Conservation (phyloP, 177 flowering plant species). For the Vitis hybrid region DNA sequence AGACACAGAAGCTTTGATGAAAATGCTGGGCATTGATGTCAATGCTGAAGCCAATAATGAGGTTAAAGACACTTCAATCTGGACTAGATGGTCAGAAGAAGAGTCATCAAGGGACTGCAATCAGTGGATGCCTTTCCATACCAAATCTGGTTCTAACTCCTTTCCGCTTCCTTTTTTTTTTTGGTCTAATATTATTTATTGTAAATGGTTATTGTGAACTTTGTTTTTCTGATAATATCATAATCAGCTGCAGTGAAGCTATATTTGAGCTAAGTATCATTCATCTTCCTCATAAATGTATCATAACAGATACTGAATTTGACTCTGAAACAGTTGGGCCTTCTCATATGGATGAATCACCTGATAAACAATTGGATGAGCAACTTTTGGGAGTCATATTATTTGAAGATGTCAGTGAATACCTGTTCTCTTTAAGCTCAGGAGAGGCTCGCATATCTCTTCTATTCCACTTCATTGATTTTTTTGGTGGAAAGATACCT, state of each 20-base stretch:
- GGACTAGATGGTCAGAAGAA: slow-evolving; percentile 87
- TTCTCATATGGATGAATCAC: slow-evolving; percentile 25
- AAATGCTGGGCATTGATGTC: slow-evolving; percentile 72
- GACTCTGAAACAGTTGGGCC: slow-evolving; percentile 21
- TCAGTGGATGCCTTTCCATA: slow-evolving; percentile 91
- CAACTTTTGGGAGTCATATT: slow-evolving; percentile 58
- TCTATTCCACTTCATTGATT: slow-evolving; percentile 71
- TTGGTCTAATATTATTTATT: neutral
- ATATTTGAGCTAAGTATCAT: neutral
- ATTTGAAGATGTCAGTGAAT: slow-evolving; percentile 85
- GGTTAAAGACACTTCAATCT: slow-evolving; percentile 62
- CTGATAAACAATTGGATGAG: slow-evolving; percentile 60
- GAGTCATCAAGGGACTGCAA: slow-evolving; percentile 61
- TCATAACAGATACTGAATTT: neutral
- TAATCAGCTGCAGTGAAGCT: neutral
- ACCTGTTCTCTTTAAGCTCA: slow-evolving; percentile 72
- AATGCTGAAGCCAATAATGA: slow-evolving; percentile 58
- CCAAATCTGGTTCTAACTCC: slow-evolving; percentile 45
- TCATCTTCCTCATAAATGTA: neutral
- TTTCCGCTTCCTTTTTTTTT: slow-evolving; percentile 12
- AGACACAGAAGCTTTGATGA: slow-evolving; percentile 72
- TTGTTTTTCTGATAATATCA: neutral
- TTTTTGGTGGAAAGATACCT: slow-evolving; percentile 75
- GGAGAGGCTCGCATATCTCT: slow-evolving; percentile 71
- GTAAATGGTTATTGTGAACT: neutral